Evolutionary conservation across 2,329 filamentous ascomycete species (phyloP).

Genomic region (Lecanoromycetidae sp.): DNA sequence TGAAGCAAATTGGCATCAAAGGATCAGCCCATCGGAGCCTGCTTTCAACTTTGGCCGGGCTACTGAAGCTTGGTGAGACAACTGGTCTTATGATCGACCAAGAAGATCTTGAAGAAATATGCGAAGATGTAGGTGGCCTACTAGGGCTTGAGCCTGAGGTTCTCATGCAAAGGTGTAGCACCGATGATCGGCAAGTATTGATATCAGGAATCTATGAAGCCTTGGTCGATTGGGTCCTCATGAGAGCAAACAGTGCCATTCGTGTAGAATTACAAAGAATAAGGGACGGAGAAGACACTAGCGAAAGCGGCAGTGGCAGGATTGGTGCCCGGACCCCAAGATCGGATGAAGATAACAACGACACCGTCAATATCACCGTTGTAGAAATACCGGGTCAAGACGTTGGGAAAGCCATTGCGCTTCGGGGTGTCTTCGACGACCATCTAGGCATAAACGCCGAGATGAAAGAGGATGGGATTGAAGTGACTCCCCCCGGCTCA

Average conservation of each 20-base stretch:
- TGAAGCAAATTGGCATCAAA: constrained; percentile 91
- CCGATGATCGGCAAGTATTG: constrained; percentile 69
- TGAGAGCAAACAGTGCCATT: constrained; percentile 78
- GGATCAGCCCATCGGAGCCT: constrained; percentile 70
- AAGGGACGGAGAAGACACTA: constrained; percentile 54
- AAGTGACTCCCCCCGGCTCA: constrained; percentile 59
- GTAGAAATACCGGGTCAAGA: constrained; percentile 71
- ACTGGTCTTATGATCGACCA: constrained; percentile 73
- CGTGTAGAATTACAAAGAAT: constrained; percentile 58
- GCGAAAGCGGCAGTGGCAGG: constrained; percentile 49
- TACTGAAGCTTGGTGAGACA: constrained; percentile 86
- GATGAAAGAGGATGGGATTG: constrained; percentile 90
- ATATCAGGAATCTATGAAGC: constrained; percentile 86
- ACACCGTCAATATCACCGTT: constrained; percentile 80
- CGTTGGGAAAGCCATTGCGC: constrained; percentile 74
- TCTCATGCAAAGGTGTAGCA: constrained; percentile 64
- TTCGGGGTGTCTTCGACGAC: constrained; percentile 89
- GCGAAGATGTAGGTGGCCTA: constrained; percentile 78
- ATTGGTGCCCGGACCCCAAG: constrained; percentile 51
- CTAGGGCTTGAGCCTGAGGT: constrained; percentile 79
- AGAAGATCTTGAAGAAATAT: constrained; percentile 72
- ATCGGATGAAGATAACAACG: constrained; percentile 58
- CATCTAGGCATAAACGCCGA: constrained; percentile 85
- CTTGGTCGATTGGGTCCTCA: constrained; percentile 86
- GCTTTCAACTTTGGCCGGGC: constrained; percentile 70